Evolutionary conservation across 225 moss, liverwort and hornwort genomes (phyloP).

Genomic region (Physcomitrellopsis africana): DNA sequence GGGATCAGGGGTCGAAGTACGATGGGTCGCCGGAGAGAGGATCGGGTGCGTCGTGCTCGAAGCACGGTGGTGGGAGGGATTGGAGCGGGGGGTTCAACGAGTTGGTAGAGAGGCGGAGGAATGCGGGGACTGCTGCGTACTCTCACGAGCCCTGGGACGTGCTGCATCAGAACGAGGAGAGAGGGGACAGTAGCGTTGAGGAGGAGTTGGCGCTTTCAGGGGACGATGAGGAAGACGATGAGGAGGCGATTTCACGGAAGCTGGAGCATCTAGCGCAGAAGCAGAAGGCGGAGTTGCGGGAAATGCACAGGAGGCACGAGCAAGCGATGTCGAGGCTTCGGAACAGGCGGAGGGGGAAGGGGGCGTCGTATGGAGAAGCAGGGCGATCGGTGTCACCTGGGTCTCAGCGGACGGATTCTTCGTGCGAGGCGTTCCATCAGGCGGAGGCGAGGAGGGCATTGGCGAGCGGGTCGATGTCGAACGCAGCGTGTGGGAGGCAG

Average conservation of each 20-base stretch:
- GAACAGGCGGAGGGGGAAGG: conserved; percentile 49
- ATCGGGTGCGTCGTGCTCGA: conserved; percentile 50
- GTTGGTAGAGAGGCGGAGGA: conserved; percentile 60
- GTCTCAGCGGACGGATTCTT: conserved; percentile 52
- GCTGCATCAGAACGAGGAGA: conserved; percentile 50
- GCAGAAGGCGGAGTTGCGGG: conserved; percentile 55
- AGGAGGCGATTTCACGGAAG: conserved; percentile 53
- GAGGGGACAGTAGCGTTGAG: conserved; percentile 42
- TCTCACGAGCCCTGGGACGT: conserved; percentile 64
- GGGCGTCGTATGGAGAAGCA: conserved; percentile 35
- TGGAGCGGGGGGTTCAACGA: conserved; percentile 58
- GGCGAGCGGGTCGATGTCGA: conserved; percentile 27
- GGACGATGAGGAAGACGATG: conserved; percentile 42
- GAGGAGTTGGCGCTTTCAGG: conserved; percentile 53
- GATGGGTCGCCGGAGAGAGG: conserved; percentile 50
- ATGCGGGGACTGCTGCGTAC: conserved; percentile 53
- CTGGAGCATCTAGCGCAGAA: conserved; percentile 53
- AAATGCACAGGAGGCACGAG: conserved; percentile 53
- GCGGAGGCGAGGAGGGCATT: conserved; percentile 23
- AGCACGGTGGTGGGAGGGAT: conserved; percentile 32
- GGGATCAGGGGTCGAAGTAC: conserved; percentile 49
- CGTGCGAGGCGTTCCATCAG: conserved; percentile 35
- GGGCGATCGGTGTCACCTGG: conserved; percentile 45
- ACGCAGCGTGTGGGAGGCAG: conserved; percentile 32
- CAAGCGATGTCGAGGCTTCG: conserved; percentile 48